Base-by-base conservation (phyloP, 2,329 filamentous ascomycete genomes). In the Cytospora chrysosperma region DNA sequence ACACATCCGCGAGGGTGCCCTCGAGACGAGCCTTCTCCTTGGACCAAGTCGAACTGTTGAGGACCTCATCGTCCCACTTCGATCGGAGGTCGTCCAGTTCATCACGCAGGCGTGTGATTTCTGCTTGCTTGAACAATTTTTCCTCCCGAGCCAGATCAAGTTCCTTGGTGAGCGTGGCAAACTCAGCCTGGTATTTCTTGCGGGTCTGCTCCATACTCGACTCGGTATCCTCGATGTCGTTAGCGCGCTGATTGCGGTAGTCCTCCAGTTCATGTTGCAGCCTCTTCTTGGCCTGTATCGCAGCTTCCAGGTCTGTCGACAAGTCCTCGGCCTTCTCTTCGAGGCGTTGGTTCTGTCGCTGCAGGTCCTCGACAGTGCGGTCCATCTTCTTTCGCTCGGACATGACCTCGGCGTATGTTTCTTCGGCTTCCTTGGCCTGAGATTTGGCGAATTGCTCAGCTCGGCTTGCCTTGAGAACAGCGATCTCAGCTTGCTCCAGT, bases 41-140 rank as follows among this genome's bases (percentile, higher is more conserved):
- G 15, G 93, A 93, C 93, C 95, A 98, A 0, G 94, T 97, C 19
- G 93, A 96, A 76, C 92, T 96, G 78, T 98, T 98, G 70, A 98
- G 86, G 13, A 98, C 92, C 77, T 99, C 94, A 70, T 98, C 92
- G 72, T 99, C 95, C 94, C 95, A 98, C 78, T 98, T 98, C 69
- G 89, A 93, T 68, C 95, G 88, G 64, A 98, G 84, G 71, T 97
- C 93, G 70, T 99, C 95, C 27, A 98, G 87, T 76, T 99, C 95
- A 74, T 98, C 94, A n/a, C 94, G 89, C 59, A 99, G 83, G 52
- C 92, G 88, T 19, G 89, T 85, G 68, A 94, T 96, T 76, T 97
- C 93, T 40, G 90, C 87, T 69, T 95, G 92, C 85, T 84, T 94
- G 84, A 80, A 97, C 78, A 81, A 90, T 82, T 82, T 87, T 76